Percentiles rank a stretch among this genome's conserved stretches.
These are phyloP conservation scores for Calvatia gigantea DNA, from an alignment of 768 basidiomycete genomes.

Conservation along the genomic window DNA sequence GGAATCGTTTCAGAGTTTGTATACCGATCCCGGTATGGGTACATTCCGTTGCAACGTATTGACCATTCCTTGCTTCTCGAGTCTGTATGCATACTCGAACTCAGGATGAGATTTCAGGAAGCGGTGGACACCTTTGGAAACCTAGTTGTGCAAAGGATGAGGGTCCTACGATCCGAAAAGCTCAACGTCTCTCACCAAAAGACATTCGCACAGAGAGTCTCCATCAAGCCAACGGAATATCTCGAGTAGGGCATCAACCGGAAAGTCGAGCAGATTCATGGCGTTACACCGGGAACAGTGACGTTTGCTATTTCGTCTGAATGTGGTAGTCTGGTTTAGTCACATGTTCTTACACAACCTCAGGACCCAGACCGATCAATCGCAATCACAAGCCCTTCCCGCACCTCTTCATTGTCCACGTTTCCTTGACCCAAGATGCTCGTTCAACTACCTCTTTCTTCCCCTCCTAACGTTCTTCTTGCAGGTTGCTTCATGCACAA, in stretches of 20 bases:
- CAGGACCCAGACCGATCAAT: too few species aligned
- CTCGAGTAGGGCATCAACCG: slow-evolving; percentile 1
- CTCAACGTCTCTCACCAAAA: not conserved
- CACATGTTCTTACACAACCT: not conserved
- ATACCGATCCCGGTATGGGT: not conserved
- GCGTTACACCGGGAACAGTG: not conserved
- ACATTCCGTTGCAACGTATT: not conserved
- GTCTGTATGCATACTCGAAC: slow-evolving; percentile 7
- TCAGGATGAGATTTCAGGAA: not conserved
- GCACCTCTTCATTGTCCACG: too few species aligned
- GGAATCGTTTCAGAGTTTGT: not conserved
- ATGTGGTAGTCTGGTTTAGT: not conserved
- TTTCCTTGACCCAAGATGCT: too few species aligned
- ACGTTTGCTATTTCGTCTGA: not conserved
- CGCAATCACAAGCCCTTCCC: too few species aligned
- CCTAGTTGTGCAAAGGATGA: not conserved
- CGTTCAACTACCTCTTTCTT: not conserved
- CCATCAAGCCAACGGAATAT: slow-evolving; percentile 3
- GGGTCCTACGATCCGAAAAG: not conserved
- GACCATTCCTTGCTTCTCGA: slow-evolving; percentile 5
- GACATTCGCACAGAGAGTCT: not conserved
- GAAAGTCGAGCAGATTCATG: slow-evolving; percentile 6
- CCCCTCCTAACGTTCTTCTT: not conserved
- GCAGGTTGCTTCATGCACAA: not conserved
- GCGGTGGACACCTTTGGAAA: not conserved